Percentiles rank a stretch among this genome's conserved stretches.
Evolutionary conservation across 1,284 basidiomycete species (phyloP).

Genomic region (Ustilago bromivora): DNA sequence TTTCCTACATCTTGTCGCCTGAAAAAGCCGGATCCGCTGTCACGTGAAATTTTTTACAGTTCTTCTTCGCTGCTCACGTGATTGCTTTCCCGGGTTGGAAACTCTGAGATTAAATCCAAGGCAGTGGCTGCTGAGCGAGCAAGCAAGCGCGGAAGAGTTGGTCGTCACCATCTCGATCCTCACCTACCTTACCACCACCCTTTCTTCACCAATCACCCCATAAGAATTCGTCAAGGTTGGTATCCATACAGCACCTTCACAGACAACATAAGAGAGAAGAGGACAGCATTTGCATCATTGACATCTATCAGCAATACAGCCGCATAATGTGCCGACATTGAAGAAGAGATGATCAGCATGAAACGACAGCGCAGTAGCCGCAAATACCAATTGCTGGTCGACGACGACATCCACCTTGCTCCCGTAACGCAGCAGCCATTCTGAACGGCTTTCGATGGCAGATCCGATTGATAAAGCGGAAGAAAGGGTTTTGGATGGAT

Average conservation of each 20-base stretch:
- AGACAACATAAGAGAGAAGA: not conserved
- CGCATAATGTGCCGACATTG: not conserved
- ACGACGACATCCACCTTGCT: no score
- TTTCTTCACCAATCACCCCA: constrained; percentile 27
- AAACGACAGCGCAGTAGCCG: not conserved
- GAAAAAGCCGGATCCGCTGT: no score
- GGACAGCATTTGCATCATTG: constrained; percentile 3
- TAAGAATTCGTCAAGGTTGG: constrained; percentile 50
- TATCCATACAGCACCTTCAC: constrained; percentile 6
- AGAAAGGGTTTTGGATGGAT: no score
- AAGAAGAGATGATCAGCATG: not conserved
- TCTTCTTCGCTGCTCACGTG: not conserved
- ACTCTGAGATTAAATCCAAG: no score
- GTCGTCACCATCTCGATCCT: constrained; percentile 17
- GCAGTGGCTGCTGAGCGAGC: no score
- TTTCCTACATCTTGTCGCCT: no score
- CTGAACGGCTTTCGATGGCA: no score
- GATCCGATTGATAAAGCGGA: no score
- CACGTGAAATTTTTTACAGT: not conserved
- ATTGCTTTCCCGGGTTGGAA: no score
- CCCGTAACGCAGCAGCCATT: no score
- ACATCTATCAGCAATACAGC: not conserved
- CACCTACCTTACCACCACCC: constrained; percentile 29
- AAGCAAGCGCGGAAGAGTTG: not conserved
- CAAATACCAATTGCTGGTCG: no score